Evolutionary conservation across 352 stramenopile species (phyloP), one percentile per base, ranked within the genome.

Genomic region (Phytopythium vexans): DNA sequence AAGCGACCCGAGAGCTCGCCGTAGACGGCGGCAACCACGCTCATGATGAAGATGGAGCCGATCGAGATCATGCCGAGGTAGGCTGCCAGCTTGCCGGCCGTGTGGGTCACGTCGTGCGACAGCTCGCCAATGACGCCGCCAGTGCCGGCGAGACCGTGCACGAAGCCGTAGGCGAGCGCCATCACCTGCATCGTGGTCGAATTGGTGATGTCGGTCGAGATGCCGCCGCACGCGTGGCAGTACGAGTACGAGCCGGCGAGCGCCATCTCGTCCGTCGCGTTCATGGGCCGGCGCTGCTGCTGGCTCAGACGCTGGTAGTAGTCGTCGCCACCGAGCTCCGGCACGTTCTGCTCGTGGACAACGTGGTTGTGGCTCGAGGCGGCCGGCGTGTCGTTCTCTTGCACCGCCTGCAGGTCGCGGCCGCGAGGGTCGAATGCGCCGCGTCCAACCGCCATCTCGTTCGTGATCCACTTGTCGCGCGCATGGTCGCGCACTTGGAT

Each of bases 31-130:
- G 89, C 82, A 62, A 97, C 96, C 1, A 54, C 58, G 15, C 77
- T 87, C 92, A 98, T 98, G n/a, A 86, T 82, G 6, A 96, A 15
- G 41, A 92, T 94, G 12, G 75, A 88, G 21, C 74, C 92, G 9
- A 74, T 39, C 49, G 88, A 97, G 60, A 97, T 97, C 32, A 71
- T 86, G 0, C 50, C 71, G 1, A 98, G 60, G 70, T 97, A 97
- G 8, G 90, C 33, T 8, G 84, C 41, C 21, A 75, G 91, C 44
- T 66, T 61, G 40, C 53, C 43, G 37, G 52, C 57, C 27, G 58
- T 62, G 43, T 88, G 68, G 37, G 93, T 57, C 39, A 92, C 70
- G 8, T 94, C 72, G 0, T 86, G 84, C 0, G 84, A 82, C 15
- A 96, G 69, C 11, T 93, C 72, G 14, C 79, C 82, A 10, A 96